Evolutionary conservation across 2,329 filamentous ascomycete species (phyloP).

Genomic region (Colletotrichum tofieldiae): DNA sequence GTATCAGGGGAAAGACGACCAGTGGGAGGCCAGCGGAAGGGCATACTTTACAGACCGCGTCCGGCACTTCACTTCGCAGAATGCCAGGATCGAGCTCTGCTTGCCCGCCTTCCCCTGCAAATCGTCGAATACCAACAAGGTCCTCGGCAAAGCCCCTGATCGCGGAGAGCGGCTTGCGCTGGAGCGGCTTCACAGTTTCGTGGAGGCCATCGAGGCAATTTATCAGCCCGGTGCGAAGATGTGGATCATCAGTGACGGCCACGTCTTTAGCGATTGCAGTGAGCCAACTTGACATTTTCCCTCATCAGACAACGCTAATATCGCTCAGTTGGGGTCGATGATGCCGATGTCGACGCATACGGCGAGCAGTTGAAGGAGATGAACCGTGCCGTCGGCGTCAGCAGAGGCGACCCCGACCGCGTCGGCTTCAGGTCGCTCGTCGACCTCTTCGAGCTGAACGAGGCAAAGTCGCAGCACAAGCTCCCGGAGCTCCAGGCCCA

Average conservation of each 20-base stretch:
- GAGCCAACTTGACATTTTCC: constrained; percentile 19
- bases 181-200: constrained; percentile 50
- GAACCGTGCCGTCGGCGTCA: constrained; percentile 49
- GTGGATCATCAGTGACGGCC: constrained; percentile 58
- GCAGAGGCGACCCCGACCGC: constrained; percentile 46
- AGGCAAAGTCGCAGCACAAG: constrained; percentile 49
- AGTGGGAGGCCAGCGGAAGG: constrained; percentile 46
- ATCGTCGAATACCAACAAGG: constrained; percentile 55
- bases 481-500: constrained; percentile 17
- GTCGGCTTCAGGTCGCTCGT: constrained; percentile 50
- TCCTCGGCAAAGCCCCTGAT: constrained; percentile 52
- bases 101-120: constrained; percentile 59
- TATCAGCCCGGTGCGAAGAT: constrained; percentile 54
- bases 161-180: constrained; percentile 54
- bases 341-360: constrained; percentile 58
- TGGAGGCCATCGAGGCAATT: constrained; percentile 49
- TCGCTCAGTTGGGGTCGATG: constrained; percentile 58
- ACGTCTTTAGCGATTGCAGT: constrained; percentile 60
- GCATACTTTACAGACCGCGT: constrained; percentile 46
- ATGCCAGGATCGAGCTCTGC: constrained; percentile 48
- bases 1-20: constrained; percentile 45
- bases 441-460: constrained; percentile 54
- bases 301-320: not conserved
- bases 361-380: constrained; percentile 55
- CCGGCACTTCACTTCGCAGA: constrained; percentile 46